These are phyloP conservation scores for Schizochytrium sp. DNA, from an alignment of 108 stramenopile species.

Conservation along the genomic window DNA sequence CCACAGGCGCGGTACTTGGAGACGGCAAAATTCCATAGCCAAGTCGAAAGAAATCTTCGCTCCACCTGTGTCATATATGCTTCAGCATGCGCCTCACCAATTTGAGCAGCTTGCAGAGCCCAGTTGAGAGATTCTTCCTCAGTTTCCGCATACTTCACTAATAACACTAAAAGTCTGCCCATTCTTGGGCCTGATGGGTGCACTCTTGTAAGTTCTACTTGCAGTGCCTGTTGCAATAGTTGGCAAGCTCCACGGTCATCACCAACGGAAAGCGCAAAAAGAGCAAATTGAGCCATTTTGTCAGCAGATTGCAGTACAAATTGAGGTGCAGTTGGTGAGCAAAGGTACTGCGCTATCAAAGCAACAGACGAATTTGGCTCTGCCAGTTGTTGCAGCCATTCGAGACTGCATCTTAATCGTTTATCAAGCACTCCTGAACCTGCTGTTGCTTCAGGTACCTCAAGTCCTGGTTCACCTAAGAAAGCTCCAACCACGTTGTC, in stretches of 20 bases:
- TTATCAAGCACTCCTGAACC: not conserved
- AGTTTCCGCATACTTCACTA: not conserved
- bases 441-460: not conserved
- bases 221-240: not conserved
- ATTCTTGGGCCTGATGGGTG: not conserved
- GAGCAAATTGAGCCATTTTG: not conserved
- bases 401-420: not conserved
- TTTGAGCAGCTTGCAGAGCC: not conserved
- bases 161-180: not conserved
- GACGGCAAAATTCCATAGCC: constrained; percentile 7
- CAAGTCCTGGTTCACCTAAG: not conserved
- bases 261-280: not conserved
- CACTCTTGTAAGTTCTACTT: constrained; percentile 3
- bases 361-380: constrained; percentile 5
- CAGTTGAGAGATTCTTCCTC: not conserved
- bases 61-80: constrained; percentile 10
- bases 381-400: not conserved
- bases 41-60: not conserved
- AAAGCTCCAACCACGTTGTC: not conserved
- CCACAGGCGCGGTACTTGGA: not conserved
- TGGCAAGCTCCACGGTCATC: not conserved
- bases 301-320: not conserved
- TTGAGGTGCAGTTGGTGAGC: not conserved
- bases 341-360: constrained; percentile 2
- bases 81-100: not conserved